Evolutionary conservation across 352 stramenopile species (phyloP), one percentile per base, ranked within the genome.

Genomic region (Blastocystis sp.): DNA sequence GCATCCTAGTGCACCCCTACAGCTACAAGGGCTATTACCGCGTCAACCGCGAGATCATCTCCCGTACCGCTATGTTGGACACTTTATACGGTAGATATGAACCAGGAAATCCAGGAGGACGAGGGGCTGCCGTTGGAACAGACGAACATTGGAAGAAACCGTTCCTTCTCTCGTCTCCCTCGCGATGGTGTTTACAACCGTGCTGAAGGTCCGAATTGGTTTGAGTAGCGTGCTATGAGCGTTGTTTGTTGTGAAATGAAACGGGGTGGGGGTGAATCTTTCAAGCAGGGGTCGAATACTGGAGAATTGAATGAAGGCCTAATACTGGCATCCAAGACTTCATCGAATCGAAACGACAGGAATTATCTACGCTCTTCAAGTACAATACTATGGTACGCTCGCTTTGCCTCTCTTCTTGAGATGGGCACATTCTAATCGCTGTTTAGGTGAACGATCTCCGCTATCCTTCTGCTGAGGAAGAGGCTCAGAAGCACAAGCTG

Each of bases 401-500:
- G 1, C 19, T 21, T 38, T n/a, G 10, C 53, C 43, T 7, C 34
- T 38, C n/a, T 41, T n/a, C 21, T 69, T 70, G 21, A 10, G n/a
- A 14, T 84, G 53, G 48, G n/a, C n/a, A 19, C 17, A 48, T 52
- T 84, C 14, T 56, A 28, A 67, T 56, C 9, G 10, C 9, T 3
- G n/a, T 84, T 67, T 84, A 84, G 78, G 78, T 88, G 41, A 88
- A 79, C 89, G 97, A 99, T 94, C 94, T 99, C 91, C 92, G 99
- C 90, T 93, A 99, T 93, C 96, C 96, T 69, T 93, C 93, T 89
- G 92, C 95, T 88, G 95, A 95, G 88, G 91, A 96, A 69, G 96
- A 99, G 93, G 94, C 94, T 90, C 93, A 92, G 89, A 98, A 97
- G 91, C 96, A 99, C 95, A 99, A 99, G 95, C 94, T 99, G 88